Conservation (phyloP, 1,284 basidiomycete genomes). For the Apiotrichum mycotoxinovorans region DNA sequence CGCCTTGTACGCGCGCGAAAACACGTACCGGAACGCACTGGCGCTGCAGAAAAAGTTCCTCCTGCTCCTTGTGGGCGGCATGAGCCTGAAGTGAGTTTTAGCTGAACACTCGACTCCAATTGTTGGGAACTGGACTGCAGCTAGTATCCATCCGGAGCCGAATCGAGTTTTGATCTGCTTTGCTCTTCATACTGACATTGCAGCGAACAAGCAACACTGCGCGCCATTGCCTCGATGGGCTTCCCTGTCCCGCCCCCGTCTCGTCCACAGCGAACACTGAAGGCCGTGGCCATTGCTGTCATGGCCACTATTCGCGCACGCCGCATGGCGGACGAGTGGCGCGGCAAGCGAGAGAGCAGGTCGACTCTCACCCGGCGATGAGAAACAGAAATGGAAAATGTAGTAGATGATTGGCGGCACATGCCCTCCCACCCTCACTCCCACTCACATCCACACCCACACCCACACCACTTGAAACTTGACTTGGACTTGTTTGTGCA, state of each 20-base stretch:
- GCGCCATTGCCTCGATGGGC: slow-evolving; percentile 72
- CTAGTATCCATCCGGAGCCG: slow-evolving; percentile 2
- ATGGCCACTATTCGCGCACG: slow-evolving; percentile 61
- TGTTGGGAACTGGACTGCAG: not conserved
- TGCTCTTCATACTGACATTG: too few species aligned
- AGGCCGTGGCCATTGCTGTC: slow-evolving; percentile 59
- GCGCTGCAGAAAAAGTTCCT: slow-evolving; percentile 81
- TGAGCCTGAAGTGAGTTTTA: slow-evolving; percentile 71
- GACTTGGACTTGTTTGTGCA: not conserved
- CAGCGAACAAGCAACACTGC: slow-evolving; percentile 73
- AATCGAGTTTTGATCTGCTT: too few species aligned
- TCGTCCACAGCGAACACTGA: slow-evolving; percentile 56
- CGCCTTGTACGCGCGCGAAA: slow-evolving; percentile 82
- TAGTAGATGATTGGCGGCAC: too few species aligned
- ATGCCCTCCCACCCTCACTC: too few species aligned
- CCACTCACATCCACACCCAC: not conserved
- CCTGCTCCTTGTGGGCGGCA: slow-evolving; percentile 50
- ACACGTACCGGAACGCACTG: slow-evolving; percentile 71
- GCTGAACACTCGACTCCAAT: too few species aligned
- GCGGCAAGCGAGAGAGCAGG: not conserved
- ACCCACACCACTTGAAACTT: not conserved
- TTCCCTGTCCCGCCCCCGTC: slow-evolving; percentile 54
- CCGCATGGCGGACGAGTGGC: not conserved
- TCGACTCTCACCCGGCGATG: not conserved
- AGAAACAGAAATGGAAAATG: not conserved